Conservation (phyloP, 805 yeast species). For the Nakazawaea holstii region DNA sequence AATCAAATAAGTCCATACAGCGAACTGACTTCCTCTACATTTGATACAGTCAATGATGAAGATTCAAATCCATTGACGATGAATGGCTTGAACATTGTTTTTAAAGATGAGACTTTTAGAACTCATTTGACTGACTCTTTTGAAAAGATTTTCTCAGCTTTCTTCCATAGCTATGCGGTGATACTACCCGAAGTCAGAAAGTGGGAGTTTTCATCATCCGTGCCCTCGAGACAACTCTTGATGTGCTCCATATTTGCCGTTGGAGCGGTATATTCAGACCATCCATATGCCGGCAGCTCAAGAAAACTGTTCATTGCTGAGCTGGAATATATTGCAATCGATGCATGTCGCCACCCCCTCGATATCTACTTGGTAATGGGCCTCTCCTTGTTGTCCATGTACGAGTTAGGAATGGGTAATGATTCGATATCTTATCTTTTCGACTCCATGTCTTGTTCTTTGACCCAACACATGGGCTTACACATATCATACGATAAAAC, state of each 20-base stretch:
- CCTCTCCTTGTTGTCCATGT: conserved; percentile 22
- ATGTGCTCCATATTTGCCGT: conserved; percentile 21
- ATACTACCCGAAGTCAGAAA: conserved; percentile 12
- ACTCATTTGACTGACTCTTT: conserved; percentile 11
- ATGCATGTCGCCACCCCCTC: conserved; percentile 16
- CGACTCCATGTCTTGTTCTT: conserved; percentile 25
- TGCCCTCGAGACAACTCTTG: conserved; percentile 20
- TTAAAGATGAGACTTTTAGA: conserved; percentile 14
- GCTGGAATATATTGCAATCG: conserved; percentile 21
- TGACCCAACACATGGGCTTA: conserved; percentile 28
- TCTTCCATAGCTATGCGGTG: conserved; percentile 13
- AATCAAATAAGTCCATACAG: conserved; percentile 4
- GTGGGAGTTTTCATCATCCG: conserved; percentile 16
- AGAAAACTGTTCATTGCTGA: conserved; percentile 17
- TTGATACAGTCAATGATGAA: background rate
- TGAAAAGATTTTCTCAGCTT: conserved; percentile 12
- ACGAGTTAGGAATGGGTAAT: conserved; percentile 25
- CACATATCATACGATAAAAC: conserved; percentile 21
- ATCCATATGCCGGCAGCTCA: conserved; percentile 12
- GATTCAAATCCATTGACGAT: conserved; percentile 9
- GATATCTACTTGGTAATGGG: conserved; percentile 22
- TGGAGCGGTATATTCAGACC: conserved; percentile 19
- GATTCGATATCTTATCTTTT: conserved; percentile 25
- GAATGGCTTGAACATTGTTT: conserved; percentile 13
- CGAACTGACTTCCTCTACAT: conserved; percentile 4